These are phyloP conservation scores for Metarhizium guizhouense DNA, from an alignment of 2,329 filamentous ascomycete species.

Conservation along the genomic window DNA sequence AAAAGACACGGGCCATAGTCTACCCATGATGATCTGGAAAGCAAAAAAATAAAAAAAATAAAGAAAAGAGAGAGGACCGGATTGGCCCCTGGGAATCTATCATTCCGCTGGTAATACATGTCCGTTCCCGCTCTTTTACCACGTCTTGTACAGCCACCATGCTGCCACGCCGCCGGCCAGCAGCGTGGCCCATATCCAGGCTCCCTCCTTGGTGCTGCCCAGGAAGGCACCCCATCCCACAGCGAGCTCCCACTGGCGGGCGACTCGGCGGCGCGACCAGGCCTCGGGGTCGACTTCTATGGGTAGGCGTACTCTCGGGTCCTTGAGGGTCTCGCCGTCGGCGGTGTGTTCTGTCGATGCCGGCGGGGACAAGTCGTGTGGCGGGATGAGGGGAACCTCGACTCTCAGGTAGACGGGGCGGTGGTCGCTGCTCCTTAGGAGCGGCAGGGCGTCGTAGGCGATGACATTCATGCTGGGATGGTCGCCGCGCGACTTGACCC, in stretches of 20 bases:
- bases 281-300: slow-evolving; percentile 45
- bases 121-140: neutral
- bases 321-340: slow-evolving; percentile 15
- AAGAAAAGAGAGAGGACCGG: neutral
- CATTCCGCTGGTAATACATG: neutral
- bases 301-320: slow-evolving; percentile 38
- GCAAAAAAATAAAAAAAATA: no score
- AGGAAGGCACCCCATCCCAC: slow-evolving; percentile 47
- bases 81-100: neutral
- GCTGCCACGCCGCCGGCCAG: slow-evolving; percentile 31
- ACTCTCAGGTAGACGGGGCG: slow-evolving; percentile 69
- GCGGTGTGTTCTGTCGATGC: slow-evolving; percentile 6
- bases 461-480: slow-evolving; percentile 37
- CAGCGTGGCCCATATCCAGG: slow-evolving; percentile 33
- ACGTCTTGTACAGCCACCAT: slow-evolving; percentile 32
- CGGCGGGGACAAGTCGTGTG: slow-evolving; percentile 28
- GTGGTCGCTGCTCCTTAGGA: slow-evolving; percentile 81
- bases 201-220: slow-evolving; percentile 44
- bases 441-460: slow-evolving; percentile 66
- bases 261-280: slow-evolving; percentile 41
- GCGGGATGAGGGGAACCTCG: slow-evolving; percentile 50
- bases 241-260: slow-evolving; percentile 35
- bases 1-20: no score
- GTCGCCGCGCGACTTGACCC: slow-evolving; percentile 28
- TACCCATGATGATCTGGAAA: no score